Base-by-base conservation (phyloP, 2,329 filamentous ascomycete genomes). In the Helminthosporium solani region DNA sequence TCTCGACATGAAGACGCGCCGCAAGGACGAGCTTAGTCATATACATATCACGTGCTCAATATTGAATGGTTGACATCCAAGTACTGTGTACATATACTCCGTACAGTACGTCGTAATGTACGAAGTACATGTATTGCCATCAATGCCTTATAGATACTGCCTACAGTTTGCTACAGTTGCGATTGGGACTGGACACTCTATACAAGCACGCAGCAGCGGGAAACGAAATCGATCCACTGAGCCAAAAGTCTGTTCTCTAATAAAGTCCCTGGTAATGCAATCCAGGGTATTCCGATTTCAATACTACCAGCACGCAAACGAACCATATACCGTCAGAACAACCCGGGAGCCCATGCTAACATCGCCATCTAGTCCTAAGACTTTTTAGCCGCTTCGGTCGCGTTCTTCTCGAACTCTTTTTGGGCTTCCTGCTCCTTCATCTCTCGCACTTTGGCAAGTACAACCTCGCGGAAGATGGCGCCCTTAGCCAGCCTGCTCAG, bases 401-500 rank as follows among this genome's bases (percentile, higher is more conserved):
- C 76, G 46, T 75, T 85, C 75, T 70, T 83, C 76, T 73, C 88
- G 68, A 81, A 72, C 68, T 86, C 84, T 58, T 87, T 78, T 25
- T 81, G 82, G 66, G 91, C 85, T 66, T 95, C 87, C 61, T 91
- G 82, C 58, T 90, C 86, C 78, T 95, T 95, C 81, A 89, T 87
- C 72, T 96, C 91, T 49, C 87, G 83, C 36, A 96, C 90, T 76
- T 96, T 97, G 55, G 91, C 92, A 47, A 96, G 77, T 12, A 96
- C 92, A 11, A 97, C 88, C 71, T 96, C 92, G 60, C 88, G 83
- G 82, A 97, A 96, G 61, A 97, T 95, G 52, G 89, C 80, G 38
- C 79, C 79, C 59, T 82, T 82, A 27, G 83, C 83, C 53, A 81
- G 68, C 52, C 78, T 80, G 61, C 78, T 78, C 51, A 85, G 66